phyloP scores from a whole-genome alignment of 78 protist genomes.

The Pigoraptor vietnamica region DNA sequence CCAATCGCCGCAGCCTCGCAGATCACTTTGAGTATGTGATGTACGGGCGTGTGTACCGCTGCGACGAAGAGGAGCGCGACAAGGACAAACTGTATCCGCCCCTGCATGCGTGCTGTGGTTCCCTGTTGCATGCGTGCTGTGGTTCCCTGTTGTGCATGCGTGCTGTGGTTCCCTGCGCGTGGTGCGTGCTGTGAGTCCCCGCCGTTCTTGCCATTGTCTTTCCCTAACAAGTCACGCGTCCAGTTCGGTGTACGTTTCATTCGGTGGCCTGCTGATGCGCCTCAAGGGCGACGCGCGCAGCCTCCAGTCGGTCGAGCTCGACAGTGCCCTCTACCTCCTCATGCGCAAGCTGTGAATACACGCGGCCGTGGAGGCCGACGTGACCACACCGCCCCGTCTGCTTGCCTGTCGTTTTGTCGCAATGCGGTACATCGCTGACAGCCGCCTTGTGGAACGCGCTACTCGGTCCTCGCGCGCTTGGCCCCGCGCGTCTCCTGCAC shows the following conservation, averaged over 20 bases:
- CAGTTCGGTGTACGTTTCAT: slow-evolving; percentile 72
- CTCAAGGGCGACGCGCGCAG: slow-evolving; percentile 68
- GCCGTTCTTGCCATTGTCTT: not conserved
- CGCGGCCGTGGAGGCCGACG: not conserved
- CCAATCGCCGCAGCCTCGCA: slow-evolving; percentile 35
- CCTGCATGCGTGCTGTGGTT: not conserved
- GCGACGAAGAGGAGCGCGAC: slow-evolving; percentile 47
- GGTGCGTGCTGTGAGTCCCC: not conserved
- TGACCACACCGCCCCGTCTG: too few species aligned
- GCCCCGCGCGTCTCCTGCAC: not conserved
- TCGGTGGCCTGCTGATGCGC: slow-evolving; percentile 87
- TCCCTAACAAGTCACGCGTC: not conserved
- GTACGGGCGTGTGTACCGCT: slow-evolving; percentile 82
- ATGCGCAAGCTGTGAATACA: slow-evolving; percentile 11
- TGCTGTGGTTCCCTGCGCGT: not conserved
- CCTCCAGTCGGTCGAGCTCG: slow-evolving; percentile 17
- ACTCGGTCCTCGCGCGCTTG: not conserved
- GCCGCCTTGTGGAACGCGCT: not conserved
- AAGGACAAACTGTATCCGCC: not conserved
- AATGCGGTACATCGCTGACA: too few species aligned
- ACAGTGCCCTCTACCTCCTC: slow-evolving; percentile 36
- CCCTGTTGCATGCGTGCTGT: too few species aligned
- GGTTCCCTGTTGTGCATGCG: not conserved
- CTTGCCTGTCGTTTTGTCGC: too few species aligned
- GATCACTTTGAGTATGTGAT: slow-evolving; percentile 81